phyloP scores from a whole-genome alignment of 768 basidiomycete genomes.

The Wakefieldia striispora region DNA sequence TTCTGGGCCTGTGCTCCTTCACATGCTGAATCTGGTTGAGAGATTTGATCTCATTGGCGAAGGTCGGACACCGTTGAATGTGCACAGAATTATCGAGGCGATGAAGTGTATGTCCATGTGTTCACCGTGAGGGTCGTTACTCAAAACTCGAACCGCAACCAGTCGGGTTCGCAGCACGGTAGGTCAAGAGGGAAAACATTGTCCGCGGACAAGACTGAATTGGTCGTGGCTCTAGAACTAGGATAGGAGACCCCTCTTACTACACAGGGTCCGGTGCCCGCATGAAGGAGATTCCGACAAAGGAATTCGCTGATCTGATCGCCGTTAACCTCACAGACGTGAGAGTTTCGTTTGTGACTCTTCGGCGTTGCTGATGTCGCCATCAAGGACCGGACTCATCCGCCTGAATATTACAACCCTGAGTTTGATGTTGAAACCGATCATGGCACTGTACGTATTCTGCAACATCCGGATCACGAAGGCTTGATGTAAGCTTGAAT shows the following conservation, averaged over 20 bases:
- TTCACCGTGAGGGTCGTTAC: slow-evolving; percentile 11
- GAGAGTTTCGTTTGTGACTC: slow-evolving; percentile 25
- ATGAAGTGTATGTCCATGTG: slow-evolving; percentile 66
- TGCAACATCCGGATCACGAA: slow-evolving; percentile 1
- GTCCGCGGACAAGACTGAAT: slow-evolving; percentile 5
- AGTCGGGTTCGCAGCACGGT: slow-evolving; percentile 69
- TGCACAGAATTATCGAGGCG: slow-evolving; percentile 80
- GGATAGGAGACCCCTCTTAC: slow-evolving; percentile 73
- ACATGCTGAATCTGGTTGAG: slow-evolving; percentile 90
- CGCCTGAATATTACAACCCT: slow-evolving; percentile 80
- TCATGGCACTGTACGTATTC: slow-evolving; percentile 67
- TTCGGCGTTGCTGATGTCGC: slow-evolving; percentile 8
- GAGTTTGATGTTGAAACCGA: slow-evolving; percentile 74
- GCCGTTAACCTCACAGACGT: slow-evolving; percentile 81
- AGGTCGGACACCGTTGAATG: slow-evolving; percentile 58
- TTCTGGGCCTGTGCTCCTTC: slow-evolving; percentile 85
- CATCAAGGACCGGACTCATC: slow-evolving; percentile 73
- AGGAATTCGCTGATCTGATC: slow-evolving; percentile 61
- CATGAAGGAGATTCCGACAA: slow-evolving; percentile 66
- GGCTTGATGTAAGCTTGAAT: slow-evolving; percentile 1
- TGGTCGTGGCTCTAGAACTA: slow-evolving; percentile 55
- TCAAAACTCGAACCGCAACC: slow-evolving; percentile 5
- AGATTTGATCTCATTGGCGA: slow-evolving; percentile 53
- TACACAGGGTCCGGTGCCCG: slow-evolving; percentile 50
- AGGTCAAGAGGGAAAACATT: slow-evolving; percentile 11